These are phyloP conservation scores for Trametes coccinea DNA, from an alignment of 768 basidiomycete genomes.

Conservation along the genomic window DNA sequence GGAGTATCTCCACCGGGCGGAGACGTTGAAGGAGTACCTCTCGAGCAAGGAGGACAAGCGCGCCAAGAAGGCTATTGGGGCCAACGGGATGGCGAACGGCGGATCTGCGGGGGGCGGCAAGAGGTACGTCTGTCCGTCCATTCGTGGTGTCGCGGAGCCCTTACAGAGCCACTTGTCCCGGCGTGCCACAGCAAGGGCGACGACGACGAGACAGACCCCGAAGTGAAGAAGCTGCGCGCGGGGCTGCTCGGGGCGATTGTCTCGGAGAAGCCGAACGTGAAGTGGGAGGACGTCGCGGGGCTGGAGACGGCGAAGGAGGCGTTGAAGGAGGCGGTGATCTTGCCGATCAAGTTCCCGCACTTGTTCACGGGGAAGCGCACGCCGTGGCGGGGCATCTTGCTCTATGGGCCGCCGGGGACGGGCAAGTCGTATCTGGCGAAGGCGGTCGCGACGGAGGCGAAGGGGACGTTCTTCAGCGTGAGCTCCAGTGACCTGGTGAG, in stretches of 20 bases:
- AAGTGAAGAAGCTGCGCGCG: slow-evolving; percentile 94
- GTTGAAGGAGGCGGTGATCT: slow-evolving; percentile 95
- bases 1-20: slow-evolving; percentile 91
- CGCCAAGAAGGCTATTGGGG: slow-evolving; percentile 50
- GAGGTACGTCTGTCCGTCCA: slow-evolving; percentile 35
- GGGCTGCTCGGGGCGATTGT: slow-evolving; percentile 87
- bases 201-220: slow-evolving; percentile 84
- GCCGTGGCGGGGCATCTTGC: slow-evolving; percentile 92
- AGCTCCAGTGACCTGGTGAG: slow-evolving; percentile 94
- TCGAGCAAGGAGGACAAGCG: slow-evolving; percentile 63
- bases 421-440: slow-evolving; percentile 97
- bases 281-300: slow-evolving; percentile 99
- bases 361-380: slow-evolving; percentile 98
- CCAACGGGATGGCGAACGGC: slow-evolving; percentile 44
- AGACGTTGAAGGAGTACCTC: slow-evolving; percentile 87
- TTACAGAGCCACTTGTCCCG: slow-evolving; percentile 7
- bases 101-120: slow-evolving; percentile 36
- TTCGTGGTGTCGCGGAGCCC: neutral
- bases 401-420: slow-evolving; percentile 97
- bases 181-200: slow-evolving; percentile 42
- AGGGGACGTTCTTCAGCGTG: slow-evolving; percentile 98
- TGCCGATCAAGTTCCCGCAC: slow-evolving; percentile 99
- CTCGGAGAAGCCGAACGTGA: slow-evolving; percentile 91
- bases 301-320: slow-evolving; percentile 94
- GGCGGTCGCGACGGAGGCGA: slow-evolving; percentile 98